phyloP scores from a whole-genome alignment of 441 rosid genomes.

The Manihot esculenta region DNA sequence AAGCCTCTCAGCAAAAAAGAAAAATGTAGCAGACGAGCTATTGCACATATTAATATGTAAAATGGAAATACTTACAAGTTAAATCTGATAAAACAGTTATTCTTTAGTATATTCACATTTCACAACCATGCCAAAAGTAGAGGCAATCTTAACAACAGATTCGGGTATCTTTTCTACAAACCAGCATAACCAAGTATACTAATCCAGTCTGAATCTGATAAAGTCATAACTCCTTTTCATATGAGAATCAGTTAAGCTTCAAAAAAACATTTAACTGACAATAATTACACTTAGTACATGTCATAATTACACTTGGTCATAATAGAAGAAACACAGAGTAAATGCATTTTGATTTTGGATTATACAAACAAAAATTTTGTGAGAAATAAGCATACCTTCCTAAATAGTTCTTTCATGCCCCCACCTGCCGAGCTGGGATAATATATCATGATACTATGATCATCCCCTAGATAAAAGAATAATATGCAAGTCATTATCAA shows the following conservation, averaged over 20 bases:
- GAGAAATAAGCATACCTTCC: slow-evolving; percentile 65
- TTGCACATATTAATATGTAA: slow-evolving; percentile 11
- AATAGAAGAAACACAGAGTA: neutral
- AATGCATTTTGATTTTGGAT: neutral
- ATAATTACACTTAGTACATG: neutral
- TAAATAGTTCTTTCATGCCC: slow-evolving; percentile 98
- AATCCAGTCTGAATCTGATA: neutral
- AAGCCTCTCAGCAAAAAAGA: neutral
- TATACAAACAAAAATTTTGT: slow-evolving; percentile 7
- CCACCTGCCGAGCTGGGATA: slow-evolving; percentile 99
- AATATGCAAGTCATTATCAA: slow-evolving; percentile 24
- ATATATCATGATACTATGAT: slow-evolving; percentile 98
- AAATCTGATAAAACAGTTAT: slow-evolving; percentile 1
- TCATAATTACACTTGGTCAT: neutral
- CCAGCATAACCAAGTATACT: neutral
- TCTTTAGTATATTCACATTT: slow-evolving; percentile 6
- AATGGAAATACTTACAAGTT: neutral
- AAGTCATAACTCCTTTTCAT: slow-evolving; percentile 3
- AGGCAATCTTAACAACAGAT: neutral
- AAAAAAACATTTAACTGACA: no score
- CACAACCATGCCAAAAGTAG: slow-evolving; percentile 10
- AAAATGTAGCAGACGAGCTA: slow-evolving; percentile 1
- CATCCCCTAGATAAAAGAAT: slow-evolving; percentile 66
- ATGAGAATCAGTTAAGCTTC: slow-evolving; percentile 12
- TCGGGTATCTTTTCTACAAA: neutral